Base-by-base conservation (phyloP, 2,329 filamentous ascomycete species). In the Phialophora macrospora region DNA sequence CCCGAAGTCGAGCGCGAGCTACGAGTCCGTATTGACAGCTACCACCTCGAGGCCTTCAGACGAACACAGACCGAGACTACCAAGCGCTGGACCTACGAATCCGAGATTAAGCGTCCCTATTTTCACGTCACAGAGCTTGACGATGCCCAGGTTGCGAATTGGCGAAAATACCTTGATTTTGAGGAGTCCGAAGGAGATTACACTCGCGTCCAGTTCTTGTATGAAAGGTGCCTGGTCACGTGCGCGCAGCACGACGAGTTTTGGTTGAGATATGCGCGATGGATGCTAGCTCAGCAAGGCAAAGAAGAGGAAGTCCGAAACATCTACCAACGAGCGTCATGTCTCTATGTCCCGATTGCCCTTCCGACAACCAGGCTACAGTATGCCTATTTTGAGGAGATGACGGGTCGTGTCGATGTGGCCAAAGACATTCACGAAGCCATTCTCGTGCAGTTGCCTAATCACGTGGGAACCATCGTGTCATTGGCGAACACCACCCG, bases 231-330 rank as follows among this genome's bases (percentile, higher is more conserved):
- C 73, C 80, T 99, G 60, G 92, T 97, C 41, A 94, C 92, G 0
- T 96, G 92, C 74, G 94, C 95, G 17, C 90, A 96, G 71, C 97
- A 99, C 75, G 94, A 98, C 57, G 94, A 98, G 75, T 96, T 98
- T 78, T 99, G 95, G 95, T 88, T 96, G 73, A 90, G 95, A n/a
- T 99, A 97, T 78, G 92, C 90, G 17, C 85, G 94, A 48, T 99
- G 95, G 95, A 96, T 97, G 91, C 84, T 86, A 65, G 87, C 87
- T 0, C 91, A 96, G 75, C 80, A 87, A 1, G 88, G 84, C 71
- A 97, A 96, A 77, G 88, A 93, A 54, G 92, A 97, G 75, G 93
- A 97, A 75, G 89, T 94, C 5, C 90, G 95, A 64, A 93, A 92
- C 77, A 95, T 98, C 69, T 98, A 96, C 75, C 88, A 94, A 76